Conservation (phyloP, 2,329 filamentous ascomycete genomes). For the Septoria petroselini region DNA sequence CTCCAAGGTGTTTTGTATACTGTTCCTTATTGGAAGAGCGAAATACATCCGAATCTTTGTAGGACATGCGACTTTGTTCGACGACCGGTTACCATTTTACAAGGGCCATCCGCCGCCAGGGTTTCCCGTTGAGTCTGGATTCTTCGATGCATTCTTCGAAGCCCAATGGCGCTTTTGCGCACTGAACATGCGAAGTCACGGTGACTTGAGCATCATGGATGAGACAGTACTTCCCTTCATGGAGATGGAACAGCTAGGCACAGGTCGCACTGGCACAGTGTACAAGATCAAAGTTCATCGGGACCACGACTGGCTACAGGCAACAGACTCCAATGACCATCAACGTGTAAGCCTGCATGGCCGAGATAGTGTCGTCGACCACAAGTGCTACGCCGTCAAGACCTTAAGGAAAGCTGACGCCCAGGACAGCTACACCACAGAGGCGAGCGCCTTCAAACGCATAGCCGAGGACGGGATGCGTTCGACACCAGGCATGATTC, state of each 20-base stretch:
- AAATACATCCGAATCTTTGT: conserved; percentile 5
- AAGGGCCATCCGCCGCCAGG: neutral
- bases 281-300: conserved; percentile 8
- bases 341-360: neutral
- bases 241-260: neutral
- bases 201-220: neutral
- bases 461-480: neutral
- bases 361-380: too few relatives aligned
- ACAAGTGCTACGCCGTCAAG: conserved; percentile 19
- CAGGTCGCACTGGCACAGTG: neutral
- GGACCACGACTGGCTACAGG: conserved; percentile 6
- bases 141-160: conserved; percentile 4
- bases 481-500: conserved; percentile 23
- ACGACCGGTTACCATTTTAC: conserved; percentile 4
- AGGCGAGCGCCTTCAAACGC: conserved; percentile 3
- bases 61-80: neutral
- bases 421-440: neutral
- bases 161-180: conserved; percentile 12
- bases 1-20: conserved; percentile 12
- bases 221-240: conserved; percentile 3
- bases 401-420: neutral
- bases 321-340: neutral
- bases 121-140: conserved; percentile 6
- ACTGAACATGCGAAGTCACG: neutral
- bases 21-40: conserved; percentile 3